Percentiles rank a stretch among this genome's conserved stretches.
These are phyloP conservation scores for Aspergillus alliaceus DNA, from an alignment of 2,329 filamentous ascomycete species.

Conservation along the genomic window DNA sequence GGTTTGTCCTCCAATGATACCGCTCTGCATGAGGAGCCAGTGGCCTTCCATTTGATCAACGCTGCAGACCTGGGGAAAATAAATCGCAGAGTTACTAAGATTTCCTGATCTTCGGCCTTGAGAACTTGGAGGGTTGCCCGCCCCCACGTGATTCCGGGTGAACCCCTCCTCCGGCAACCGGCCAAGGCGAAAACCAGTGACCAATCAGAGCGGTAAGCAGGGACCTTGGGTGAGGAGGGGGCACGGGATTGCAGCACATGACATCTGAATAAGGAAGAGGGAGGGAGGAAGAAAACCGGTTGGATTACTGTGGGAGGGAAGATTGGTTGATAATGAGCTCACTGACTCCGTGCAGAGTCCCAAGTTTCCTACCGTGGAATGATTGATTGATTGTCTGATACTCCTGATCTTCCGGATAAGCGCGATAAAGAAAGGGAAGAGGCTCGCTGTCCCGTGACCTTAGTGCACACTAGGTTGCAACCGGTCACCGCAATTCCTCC, in stretches of 20 bases:
- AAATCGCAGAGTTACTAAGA: neutral
- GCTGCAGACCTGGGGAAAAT: neutral
- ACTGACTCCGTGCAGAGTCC: neutral
- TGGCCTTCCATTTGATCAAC: neutral
- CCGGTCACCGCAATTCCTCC: slow-evolving; percentile 20
- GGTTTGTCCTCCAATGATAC: slow-evolving; percentile 3
- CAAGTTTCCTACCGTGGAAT: neutral
- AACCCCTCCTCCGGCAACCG: slow-evolving; percentile 23
- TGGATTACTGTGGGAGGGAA: slow-evolving; percentile 1
- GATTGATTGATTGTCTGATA: neutral
- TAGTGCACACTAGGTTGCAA: slow-evolving; percentile 26
- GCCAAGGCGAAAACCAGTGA: slow-evolving; percentile 3
- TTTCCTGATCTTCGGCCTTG: neutral
- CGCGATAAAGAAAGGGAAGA: neutral
- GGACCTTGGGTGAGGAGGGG: slow-evolving; percentile 26
- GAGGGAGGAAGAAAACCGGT: slow-evolving; percentile 17
- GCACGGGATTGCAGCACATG: slow-evolving; percentile 43
- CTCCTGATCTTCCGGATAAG: neutral
- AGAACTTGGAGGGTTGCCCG: slow-evolving; percentile 11
- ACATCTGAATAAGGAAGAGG: slow-evolving; percentile 22
- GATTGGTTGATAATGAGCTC: slow-evolving; percentile 5
- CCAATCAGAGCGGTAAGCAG: slow-evolving; percentile 27
- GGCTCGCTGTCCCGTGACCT: slow-evolving; percentile 32
- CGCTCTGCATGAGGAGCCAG: neutral
- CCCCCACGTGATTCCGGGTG: slow-evolving; percentile 30